Conservation (phyloP, 352 stramenopile genomes). For the Phytophthora sp. region DNA sequence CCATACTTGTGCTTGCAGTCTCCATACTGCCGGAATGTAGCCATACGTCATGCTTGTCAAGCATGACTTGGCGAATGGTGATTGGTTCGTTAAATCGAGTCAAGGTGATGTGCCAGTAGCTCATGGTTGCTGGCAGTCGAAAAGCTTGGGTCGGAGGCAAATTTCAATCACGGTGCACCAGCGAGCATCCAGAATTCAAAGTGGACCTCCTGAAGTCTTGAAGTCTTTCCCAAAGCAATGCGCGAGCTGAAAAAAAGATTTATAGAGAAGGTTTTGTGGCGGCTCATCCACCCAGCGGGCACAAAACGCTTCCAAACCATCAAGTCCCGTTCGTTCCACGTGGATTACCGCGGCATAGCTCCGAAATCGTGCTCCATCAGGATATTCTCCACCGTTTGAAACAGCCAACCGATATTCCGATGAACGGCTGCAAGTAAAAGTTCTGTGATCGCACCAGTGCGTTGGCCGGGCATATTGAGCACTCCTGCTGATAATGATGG, state of each 20-base stretch:
- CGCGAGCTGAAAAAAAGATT: too few relatives aligned
- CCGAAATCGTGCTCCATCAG: slow-evolving; percentile 48
- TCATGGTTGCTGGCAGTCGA: neutral
- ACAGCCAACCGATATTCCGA: slow-evolving; percentile 52
- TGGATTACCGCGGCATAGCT: neutral
- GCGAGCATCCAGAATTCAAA: neutral
- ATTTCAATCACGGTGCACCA: neutral
- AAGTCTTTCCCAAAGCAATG: neutral
- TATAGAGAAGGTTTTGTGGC: too few relatives aligned
- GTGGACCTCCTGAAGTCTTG: neutral
- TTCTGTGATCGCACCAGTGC: slow-evolving; percentile 49
- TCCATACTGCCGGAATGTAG: slow-evolving; percentile 20
- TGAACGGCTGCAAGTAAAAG: slow-evolving; percentile 52
- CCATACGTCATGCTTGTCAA: slow-evolving; percentile 28
- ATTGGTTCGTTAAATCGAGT: slow-evolving; percentile 16
- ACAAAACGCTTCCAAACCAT: neutral
- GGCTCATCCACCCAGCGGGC: too few relatives aligned
- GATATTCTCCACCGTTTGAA: slow-evolving; percentile 64
- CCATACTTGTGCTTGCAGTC: neutral
- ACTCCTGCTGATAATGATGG: slow-evolving; percentile 39
- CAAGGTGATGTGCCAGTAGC: slow-evolving; percentile 12
- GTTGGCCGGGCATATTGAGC: slow-evolving; percentile 22
- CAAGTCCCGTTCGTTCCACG: neutral
- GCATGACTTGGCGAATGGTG: slow-evolving; percentile 30
- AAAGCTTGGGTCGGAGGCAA: too few relatives aligned